A percentile compares a stretch with the other conserved stretches of the same genome.
Conservation (phyloP, 2,329 filamentous ascomycete species). For the Neobulgaria alba region DNA sequence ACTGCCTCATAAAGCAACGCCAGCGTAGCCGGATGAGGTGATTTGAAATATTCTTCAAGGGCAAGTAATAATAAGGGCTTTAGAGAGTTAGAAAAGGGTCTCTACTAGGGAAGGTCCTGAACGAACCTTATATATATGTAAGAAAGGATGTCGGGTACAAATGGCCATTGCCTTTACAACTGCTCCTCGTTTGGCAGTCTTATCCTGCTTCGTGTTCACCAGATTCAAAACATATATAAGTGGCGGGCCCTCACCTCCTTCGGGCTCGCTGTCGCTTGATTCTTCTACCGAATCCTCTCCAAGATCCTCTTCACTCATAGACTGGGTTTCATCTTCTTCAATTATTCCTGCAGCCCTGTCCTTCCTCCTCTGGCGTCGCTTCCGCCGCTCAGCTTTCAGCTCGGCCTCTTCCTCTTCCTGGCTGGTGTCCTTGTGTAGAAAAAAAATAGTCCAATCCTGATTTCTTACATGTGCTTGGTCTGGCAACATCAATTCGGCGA, state of each 20-base stretch:
- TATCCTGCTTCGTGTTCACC: conserved; percentile 97
- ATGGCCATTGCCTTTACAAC: conserved; percentile 98
- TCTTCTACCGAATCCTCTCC: conserved; percentile 44
- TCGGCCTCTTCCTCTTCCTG: conserved; percentile 74
- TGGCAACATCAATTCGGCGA: conserved; percentile 95
- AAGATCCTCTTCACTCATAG: conserved; percentile 36
- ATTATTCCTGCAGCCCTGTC: conserved; percentile 42
- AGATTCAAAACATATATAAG: conserved; percentile 95
- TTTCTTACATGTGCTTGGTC: conserved; percentile 92
- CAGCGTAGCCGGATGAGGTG: conserved; percentile 78
- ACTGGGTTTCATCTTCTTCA: conserved; percentile 36
- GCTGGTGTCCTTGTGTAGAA: conserved; percentile 89
- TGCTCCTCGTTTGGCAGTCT: conserved; percentile 83
- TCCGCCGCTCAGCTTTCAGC: conserved; percentile 45
- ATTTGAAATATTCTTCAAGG: conserved; percentile 94
- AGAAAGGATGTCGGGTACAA: conserved; percentile 91
- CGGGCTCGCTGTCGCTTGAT: conserved; percentile 51
- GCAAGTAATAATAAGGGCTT: conserved; percentile 83
- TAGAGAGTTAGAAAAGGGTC: conserved; percentile 15
- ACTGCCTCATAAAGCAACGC: conserved; percentile 84
- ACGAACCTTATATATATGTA: conserved; percentile 93
- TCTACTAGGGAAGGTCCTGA: conserved; percentile 5
- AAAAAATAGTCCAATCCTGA: conserved; percentile 99
- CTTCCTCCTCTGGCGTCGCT: conserved; percentile 42
- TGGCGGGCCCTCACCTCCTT: conserved; percentile 74